Conservation (phyloP, 176 grass and related monocot species). For the sorghum (Sorghum bicolor) region DNA sequence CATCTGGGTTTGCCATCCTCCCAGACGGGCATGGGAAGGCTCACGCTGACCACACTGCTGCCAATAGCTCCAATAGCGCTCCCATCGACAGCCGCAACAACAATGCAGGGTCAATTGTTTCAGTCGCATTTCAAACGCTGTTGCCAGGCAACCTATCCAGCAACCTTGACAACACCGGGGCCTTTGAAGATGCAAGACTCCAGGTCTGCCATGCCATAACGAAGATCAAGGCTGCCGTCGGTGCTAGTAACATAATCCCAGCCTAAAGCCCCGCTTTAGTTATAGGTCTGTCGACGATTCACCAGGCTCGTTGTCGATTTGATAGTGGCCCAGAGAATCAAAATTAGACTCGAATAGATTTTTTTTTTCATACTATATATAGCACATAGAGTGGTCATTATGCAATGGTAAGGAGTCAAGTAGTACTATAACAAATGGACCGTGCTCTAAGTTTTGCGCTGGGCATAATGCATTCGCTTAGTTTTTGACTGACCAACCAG, state of each 20-base stretch:
- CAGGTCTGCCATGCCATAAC: neutral
- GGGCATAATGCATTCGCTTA: neutral
- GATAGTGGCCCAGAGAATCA: neutral
- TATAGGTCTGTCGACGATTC: neutral
- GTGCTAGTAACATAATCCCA: neutral
- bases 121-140: neutral
- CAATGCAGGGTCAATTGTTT: neutral
- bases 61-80: neutral
- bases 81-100: neutral
- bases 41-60: neutral
- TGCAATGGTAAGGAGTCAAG: no score
- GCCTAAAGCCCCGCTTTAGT: neutral
- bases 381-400: no score
- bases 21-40: neutral
- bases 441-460: neutral
- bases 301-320: neutral
- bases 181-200: neutral
- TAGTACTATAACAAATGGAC: no score
- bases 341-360: neutral
- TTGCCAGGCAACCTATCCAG: neutral
- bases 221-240: neutral
- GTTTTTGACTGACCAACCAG: neutral
- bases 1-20: neutral
- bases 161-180: neutral
- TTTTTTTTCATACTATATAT: neutral